These are phyloP conservation scores for Fagus sylvatica DNA, from an alignment of 306 rosid species.

Conservation along the genomic window DNA sequence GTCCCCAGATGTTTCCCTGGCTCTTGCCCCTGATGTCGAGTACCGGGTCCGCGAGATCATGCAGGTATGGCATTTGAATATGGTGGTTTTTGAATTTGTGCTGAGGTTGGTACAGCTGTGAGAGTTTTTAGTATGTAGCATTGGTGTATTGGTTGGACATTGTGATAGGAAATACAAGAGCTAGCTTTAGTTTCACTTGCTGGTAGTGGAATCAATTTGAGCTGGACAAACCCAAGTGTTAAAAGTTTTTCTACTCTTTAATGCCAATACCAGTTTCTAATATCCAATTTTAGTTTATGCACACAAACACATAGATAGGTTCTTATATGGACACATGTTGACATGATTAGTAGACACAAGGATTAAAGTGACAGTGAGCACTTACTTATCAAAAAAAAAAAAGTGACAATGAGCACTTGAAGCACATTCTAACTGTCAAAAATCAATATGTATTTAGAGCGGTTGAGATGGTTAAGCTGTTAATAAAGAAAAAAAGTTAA, in stretches of 20 bases:
- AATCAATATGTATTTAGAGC: not conserved
- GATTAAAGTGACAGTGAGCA: not conserved
- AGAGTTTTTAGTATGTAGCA: not conserved
- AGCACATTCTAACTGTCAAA: not conserved
- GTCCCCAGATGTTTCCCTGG: constrained; percentile 71
- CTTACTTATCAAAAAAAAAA: not conserved
- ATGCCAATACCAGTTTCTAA: not conserved
- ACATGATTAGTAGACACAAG: not conserved
- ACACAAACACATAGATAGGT: not conserved
- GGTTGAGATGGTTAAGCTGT: not conserved
- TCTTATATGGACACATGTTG: not conserved
- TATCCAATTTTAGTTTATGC: not conserved
- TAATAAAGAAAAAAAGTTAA: not conserved
- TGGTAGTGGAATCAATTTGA: not conserved
- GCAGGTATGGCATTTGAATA: constrained; percentile 57
- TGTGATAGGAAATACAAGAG: not conserved
- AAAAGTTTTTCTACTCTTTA: not conserved
- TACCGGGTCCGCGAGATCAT: constrained; percentile 89
- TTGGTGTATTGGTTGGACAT: not conserved
- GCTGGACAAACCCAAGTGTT: constrained; percentile 4
- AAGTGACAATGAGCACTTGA: not conserved
- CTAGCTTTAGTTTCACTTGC: constrained; percentile 4
- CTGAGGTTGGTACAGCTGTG: not conserved
- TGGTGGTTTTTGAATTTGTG: not conserved
- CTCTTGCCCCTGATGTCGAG: constrained; percentile 88